Percentiles rank a stretch among this genome's conserved stretches.
Conservation (phyloP, 495 filamentous ascomycete genomes). For the Aspergillus campestris region DNA sequence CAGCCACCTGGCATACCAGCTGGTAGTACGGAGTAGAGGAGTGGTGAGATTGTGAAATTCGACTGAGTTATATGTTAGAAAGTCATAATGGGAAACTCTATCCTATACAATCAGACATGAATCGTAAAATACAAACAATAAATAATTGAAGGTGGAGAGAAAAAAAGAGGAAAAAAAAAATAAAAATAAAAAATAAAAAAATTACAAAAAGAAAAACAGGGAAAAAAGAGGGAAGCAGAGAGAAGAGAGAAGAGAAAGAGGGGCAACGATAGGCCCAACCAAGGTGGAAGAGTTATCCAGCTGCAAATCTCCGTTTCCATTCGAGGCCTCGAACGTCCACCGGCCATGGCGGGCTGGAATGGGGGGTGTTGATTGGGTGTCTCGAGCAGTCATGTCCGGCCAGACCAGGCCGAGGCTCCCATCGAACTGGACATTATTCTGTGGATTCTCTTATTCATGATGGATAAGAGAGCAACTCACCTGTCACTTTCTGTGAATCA, state of each 20-base stretch:
- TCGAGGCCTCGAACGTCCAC: constrained; percentile 16
- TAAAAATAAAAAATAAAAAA: constrained; percentile 14
- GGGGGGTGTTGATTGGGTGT: constrained; percentile 9
- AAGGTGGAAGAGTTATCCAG: constrained; percentile 8
- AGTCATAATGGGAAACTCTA: too few species aligned
- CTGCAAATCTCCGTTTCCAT: constrained; percentile 15
- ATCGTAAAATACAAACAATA: constrained; percentile 3
- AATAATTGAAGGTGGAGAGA: constrained; percentile 12
- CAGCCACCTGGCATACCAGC: too few species aligned
- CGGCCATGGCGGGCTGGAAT: constrained; percentile 10
- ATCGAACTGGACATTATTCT: constrained; percentile 15
- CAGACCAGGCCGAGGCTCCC: constrained; percentile 24
- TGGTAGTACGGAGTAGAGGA: too few species aligned
- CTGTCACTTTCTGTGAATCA: too few species aligned
- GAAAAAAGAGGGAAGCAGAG: background rate
- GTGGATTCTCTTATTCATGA: background rate
- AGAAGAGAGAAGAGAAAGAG: constrained; percentile 1
- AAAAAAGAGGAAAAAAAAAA: constrained; percentile 11
- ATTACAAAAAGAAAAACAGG: background rate
- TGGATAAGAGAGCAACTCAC: background rate
- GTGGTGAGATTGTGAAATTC: too few species aligned
- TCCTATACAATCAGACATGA: too few species aligned
- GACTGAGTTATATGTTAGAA: too few species aligned
- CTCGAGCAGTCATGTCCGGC: constrained; percentile 7
- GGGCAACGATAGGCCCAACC: constrained; percentile 6